Conservation (phyloP, 495 filamentous ascomycete species). For the Immersiella caudata region DNA sequence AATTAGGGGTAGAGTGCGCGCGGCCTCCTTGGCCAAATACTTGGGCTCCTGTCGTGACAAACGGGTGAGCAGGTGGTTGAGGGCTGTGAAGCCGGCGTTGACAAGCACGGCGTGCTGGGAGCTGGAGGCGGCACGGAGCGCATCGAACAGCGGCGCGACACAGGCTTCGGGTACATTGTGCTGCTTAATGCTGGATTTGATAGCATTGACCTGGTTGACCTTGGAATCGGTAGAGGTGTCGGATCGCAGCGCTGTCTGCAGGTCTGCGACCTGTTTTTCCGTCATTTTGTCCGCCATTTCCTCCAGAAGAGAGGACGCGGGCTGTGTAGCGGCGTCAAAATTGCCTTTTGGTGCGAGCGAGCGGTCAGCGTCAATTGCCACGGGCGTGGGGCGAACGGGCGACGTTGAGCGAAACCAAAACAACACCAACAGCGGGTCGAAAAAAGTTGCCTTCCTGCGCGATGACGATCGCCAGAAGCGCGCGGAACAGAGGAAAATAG, state of each 20-base stretch:
- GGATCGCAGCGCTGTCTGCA: constrained; percentile 68
- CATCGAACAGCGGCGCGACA: constrained; percentile 72
- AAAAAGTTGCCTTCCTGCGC: constrained; percentile 16
- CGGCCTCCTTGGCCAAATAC: constrained; percentile 64
- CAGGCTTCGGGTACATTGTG: constrained; percentile 78
- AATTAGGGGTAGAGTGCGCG: constrained; percentile 68
- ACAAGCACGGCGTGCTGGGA: constrained; percentile 71
- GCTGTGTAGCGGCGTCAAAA: constrained; percentile 30
- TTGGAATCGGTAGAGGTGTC: constrained; percentile 72
- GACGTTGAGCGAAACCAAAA: constrained; percentile 32
- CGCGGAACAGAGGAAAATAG: background rate
- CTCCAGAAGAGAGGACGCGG: constrained; percentile 28
- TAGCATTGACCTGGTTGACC: constrained; percentile 65
- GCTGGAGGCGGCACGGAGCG: constrained; percentile 65
- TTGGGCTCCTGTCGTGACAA: constrained; percentile 79
- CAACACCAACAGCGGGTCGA: constrained; percentile 20
- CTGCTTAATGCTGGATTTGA: constrained; percentile 89
- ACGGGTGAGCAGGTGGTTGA: constrained; percentile 83
- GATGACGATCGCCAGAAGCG: constrained; percentile 3
- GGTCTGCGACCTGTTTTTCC: constrained; percentile 65
- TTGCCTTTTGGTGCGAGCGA: constrained; percentile 15
- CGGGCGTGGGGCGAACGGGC: constrained; percentile 22
- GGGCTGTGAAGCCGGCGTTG: constrained; percentile 77
- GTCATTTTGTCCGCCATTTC: constrained; percentile 60
- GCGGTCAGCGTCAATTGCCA: constrained; percentile 6